phyloP scores from a whole-genome alignment of 805 yeast genomes.

The Maudiozyma serrabonitensis region DNA sequence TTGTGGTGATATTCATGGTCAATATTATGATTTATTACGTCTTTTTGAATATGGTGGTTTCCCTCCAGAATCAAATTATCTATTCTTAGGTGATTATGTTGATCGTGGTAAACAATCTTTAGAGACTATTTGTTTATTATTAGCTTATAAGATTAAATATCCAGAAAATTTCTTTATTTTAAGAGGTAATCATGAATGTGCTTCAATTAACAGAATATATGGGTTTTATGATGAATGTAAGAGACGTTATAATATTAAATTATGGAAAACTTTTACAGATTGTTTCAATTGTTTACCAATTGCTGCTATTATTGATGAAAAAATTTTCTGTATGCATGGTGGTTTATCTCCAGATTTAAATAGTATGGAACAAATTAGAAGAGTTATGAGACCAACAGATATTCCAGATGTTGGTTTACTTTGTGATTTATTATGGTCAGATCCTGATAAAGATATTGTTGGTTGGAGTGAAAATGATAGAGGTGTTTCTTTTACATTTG shows the following conservation, averaged over 20 bases:
- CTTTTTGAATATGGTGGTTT: conserved; percentile 97
- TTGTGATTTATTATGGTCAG: conserved; percentile 96
- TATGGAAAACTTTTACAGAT: conserved; percentile 98
- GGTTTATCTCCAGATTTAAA: conserved; percentile 95
- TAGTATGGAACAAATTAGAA: conserved; percentile 96
- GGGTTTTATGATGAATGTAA: conserved; percentile 98
- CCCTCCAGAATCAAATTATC: conserved; percentile 96
- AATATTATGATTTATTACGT: conserved; percentile 90
- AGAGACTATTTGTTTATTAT: conserved; percentile 86
- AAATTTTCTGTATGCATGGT: conserved; percentile 98
- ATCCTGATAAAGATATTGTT: conserved; percentile 95
- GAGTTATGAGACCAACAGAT: conserved; percentile 99
- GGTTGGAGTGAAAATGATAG: conserved; percentile 99
- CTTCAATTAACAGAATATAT: conserved; percentile 93
- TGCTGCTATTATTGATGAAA: conserved; percentile 96
- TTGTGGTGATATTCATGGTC: conserved; percentile 98
- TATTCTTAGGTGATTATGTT: conserved; percentile 93
- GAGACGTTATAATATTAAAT: conserved; percentile 94
- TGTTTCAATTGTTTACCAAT: conserved; percentile 97
- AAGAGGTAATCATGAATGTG: conserved; percentile 98
- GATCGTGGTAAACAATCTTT: conserved; percentile 97
- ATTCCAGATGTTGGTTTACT: conserved; percentile 95
- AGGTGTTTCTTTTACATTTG: conserved; percentile 98
- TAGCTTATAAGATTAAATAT: conserved; percentile 94
- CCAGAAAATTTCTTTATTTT: conserved; percentile 95